Evolutionary conservation across 139 green algal species (phyloP).

Genomic region (Chlamydomonas eustigma): DNA sequence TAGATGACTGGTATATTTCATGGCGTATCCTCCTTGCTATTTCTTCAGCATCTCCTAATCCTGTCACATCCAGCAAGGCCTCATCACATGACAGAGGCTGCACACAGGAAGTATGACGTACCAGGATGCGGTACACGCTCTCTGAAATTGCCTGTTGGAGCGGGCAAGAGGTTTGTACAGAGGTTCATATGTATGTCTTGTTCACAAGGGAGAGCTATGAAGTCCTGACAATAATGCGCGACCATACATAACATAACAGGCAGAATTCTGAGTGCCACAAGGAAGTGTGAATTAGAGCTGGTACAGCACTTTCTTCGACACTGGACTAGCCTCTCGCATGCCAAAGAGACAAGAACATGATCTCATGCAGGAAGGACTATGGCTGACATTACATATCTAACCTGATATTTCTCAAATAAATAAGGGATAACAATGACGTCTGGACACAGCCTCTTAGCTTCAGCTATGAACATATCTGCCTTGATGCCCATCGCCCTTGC

Average conservation of each 20-base stretch:
- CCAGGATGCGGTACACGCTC: conserved; percentile 77
- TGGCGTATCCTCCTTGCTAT: conserved; percentile 39
- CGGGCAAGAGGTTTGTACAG: too few relatives aligned
- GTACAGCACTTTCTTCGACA: too few relatives aligned
- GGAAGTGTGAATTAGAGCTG: too few relatives aligned
- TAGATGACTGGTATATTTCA: conserved; percentile 46
- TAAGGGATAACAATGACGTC: conserved; percentile 90
- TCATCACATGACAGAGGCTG: conserved; percentile 92
- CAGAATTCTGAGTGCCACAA: too few relatives aligned
- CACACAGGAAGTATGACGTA: conserved; percentile 62
- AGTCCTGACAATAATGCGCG: too few relatives aligned
- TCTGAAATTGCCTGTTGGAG: not conserved
- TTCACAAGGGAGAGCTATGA: too few relatives aligned
- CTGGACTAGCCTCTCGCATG: too few relatives aligned
- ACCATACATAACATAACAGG: too few relatives aligned
- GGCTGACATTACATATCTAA: too few relatives aligned
- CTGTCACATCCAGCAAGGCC: conserved; percentile 89
- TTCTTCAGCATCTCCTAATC: conserved; percentile 56
- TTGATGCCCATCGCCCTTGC: conserved; percentile 55
- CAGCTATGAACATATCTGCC: conserved; percentile 82
- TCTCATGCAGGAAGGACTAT: too few relatives aligned
- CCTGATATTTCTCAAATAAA: conserved; percentile 88
- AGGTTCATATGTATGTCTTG: too few relatives aligned
- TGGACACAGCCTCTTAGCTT: conserved; percentile 85
- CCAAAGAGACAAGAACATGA: too few relatives aligned